Evolutionary conservation across 2,329 filamentous ascomycete species (phyloP).

Genomic region (Fusarium penzigii): DNA sequence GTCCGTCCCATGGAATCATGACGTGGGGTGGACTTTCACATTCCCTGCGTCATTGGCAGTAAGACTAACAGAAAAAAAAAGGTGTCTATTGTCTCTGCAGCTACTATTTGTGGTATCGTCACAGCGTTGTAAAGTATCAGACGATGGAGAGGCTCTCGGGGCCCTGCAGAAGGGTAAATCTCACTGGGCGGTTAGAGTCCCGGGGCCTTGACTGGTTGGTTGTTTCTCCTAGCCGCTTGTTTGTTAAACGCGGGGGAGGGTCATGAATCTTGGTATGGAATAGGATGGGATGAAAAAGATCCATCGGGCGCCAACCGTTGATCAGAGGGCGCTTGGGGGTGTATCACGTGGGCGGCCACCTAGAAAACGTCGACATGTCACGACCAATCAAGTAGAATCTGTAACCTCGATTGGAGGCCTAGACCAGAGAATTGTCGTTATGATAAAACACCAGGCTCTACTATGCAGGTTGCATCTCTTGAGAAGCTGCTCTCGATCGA

Average conservation of each 20-base stretch:
- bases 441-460: too few species aligned
- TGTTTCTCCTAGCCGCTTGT: neutral
- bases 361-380: neutral
- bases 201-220: neutral
- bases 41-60: neutral
- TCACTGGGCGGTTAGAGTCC: neutral
- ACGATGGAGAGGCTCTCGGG: neutral
- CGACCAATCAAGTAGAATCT: slow-evolving; percentile 12
- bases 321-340: neutral
- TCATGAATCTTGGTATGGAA: neutral
- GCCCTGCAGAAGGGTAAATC: too few species aligned
- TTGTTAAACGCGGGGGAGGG: neutral
- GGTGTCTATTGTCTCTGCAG: neutral
- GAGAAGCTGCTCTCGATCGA: too few species aligned
- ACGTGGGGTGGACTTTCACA: neutral
- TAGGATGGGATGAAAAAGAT: slow-evolving; percentile 13
- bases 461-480: too few species aligned
- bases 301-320: slow-evolving; percentile 14
- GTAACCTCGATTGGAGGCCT: slow-evolving; percentile 17
- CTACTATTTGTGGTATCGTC: neutral
- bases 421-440: neutral
- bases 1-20: neutral
- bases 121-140: neutral
- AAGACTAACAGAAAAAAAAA: too few species aligned
- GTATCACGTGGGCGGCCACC: slow-evolving; percentile 14